Evolutionary conservation across 176 grass and related monocot genomes (phyloP), one percentile per base, ranked within the genome.

Genomic region (Musa itinerans): DNA sequence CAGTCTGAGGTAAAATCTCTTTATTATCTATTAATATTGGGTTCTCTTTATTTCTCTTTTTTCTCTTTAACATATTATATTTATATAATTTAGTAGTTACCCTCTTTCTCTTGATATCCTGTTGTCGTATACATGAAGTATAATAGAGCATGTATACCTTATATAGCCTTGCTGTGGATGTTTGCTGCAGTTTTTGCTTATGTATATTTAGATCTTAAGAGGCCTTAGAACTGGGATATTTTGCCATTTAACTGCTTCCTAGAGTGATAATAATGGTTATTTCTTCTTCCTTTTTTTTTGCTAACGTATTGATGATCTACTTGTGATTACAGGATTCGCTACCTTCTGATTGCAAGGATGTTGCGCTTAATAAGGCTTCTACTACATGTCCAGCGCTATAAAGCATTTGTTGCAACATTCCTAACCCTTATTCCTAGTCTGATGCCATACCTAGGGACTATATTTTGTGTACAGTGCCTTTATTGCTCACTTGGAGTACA

Each of bases 401-500:
- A 75, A 89, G 90, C 94, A 76, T 98, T 87, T 93, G 88, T 98
- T 64, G 88, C 94, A 0, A 98, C 94, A 80, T 93, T 98, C 65
- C 72, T 98, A 78, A 89, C 88, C 55, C 85, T 98, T 57, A 98
- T 93, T 75, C 92, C 94, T 70, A 98, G 94, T 80, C 86, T 98
- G 84, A 80, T 88, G 84, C 94, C 94, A 78, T 98, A 98, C 81
- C 87, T 98, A 72, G 94, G 94, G 84, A 91, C 87, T 49, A 82
- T 98, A 73, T 98, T 98, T 72, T 98, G 94, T 66, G 63, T 89
- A 66, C 88, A 91, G 63, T 98, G 94, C 72, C 73, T 98, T 58
- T 98, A 98, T 79, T 98, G 94, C 80, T 91, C 90, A 61, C 52
- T 93, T 83, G 94, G 94, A 83, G 86, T 93, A 80, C 94, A 98